Conservation (phyloP, 768 basidiomycete genomes). For the Boletus fagicola region DNA sequence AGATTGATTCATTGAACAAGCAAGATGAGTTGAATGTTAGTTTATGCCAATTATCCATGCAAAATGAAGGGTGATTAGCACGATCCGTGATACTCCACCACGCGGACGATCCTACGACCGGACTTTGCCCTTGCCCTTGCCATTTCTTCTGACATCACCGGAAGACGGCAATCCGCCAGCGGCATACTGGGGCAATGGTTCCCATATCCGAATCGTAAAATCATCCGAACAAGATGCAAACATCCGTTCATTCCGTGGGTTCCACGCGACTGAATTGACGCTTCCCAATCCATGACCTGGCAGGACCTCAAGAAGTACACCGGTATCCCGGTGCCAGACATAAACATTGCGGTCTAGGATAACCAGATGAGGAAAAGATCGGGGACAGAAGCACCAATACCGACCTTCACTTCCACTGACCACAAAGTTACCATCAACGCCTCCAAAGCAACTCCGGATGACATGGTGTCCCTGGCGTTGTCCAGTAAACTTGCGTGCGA, state of each 20-base stretch:
- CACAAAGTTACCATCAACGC: constrained; percentile 82
- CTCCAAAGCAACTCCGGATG: constrained; percentile 93
- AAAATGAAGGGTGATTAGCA: constrained; percentile 25
- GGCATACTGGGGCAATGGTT: constrained; percentile 36
- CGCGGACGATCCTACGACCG: constrained; percentile 39
- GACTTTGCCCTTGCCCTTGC: constrained; percentile 67
- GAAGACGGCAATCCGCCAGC: constrained; percentile 19
- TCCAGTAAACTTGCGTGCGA: constrained; percentile 80
- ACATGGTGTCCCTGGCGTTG: constrained; percentile 83
- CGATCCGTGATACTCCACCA: constrained; percentile 13
- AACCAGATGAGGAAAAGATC: constrained; percentile 11
- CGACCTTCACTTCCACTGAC: constrained; percentile 94
- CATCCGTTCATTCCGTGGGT: constrained; percentile 82
- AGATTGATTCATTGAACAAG: constrained; percentile 16
- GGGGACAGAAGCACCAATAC: constrained; percentile 17
- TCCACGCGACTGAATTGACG: constrained; percentile 97
- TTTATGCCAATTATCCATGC: constrained; percentile 30
- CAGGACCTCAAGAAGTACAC: constrained; percentile 80
- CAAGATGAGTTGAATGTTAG: constrained; percentile 30
- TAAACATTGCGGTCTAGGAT: constrained; percentile 87
- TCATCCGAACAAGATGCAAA: constrained; percentile 98
- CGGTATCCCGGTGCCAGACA: constrained; percentile 91
- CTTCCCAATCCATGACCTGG: constrained; percentile 84
- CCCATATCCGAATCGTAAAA: constrained; percentile 88
- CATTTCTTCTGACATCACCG: constrained; percentile 32